Conservation (phyloP, 202 grass and related monocot species). For the Eragrostis tef region DNA sequence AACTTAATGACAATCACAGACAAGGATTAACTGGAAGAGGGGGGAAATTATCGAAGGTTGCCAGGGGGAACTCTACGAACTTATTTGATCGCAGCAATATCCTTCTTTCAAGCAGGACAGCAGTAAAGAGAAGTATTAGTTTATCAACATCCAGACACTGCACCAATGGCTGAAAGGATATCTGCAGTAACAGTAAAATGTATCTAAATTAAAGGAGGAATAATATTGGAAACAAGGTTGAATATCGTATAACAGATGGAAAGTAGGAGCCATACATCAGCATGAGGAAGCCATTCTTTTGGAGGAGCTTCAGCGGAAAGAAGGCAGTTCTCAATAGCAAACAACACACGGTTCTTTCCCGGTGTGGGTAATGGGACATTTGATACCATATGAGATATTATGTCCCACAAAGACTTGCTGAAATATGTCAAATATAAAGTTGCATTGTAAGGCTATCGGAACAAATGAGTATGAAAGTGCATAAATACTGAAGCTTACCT, state of each 20-base stretch:
- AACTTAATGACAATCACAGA: constrained; percentile 34
- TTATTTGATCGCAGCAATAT: constrained; percentile 99
- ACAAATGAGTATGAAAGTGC: constrained; percentile 26
- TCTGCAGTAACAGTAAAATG: constrained; percentile 61
- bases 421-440: constrained; percentile 51
- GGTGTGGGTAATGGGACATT: constrained; percentile 96
- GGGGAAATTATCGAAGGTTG: constrained; percentile 43
- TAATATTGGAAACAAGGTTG: constrained; percentile 37
- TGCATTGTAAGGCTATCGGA: constrained; percentile 9
- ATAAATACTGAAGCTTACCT: constrained; percentile 67
- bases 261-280: constrained; percentile 64
- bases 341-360: constrained; percentile 90
- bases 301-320: constrained; percentile 79
- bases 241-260: constrained; percentile 30
- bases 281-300: constrained; percentile 94
- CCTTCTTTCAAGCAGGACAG: constrained; percentile 98
- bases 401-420: constrained; percentile 91
- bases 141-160: constrained; percentile 99
- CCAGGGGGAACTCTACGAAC: constrained; percentile 58
- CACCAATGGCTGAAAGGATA: constrained; percentile 96
- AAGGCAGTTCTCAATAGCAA: constrained; percentile 94
- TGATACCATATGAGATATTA: constrained; percentile 91
- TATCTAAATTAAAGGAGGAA: constrained; percentile 42
- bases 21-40: constrained; percentile 29
- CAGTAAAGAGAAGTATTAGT: constrained; percentile 95